Evolutionary conservation across 108 stramenopile genomes (phyloP).

Genomic region (Chaetoceros muelleri): DNA sequence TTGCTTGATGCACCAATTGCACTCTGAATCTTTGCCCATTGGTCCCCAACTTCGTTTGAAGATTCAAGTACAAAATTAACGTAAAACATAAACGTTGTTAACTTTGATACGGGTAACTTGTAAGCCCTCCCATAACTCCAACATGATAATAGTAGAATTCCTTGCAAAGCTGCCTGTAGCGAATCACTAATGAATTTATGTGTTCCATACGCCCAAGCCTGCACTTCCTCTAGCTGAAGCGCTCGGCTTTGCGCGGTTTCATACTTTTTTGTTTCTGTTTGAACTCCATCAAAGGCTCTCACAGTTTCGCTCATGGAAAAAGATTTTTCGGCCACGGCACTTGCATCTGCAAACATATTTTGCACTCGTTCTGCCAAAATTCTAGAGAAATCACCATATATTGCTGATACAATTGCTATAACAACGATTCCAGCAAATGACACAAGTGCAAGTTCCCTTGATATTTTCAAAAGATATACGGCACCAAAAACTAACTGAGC

Average conservation of each 20-base stretch:
- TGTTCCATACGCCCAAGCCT: conserved; percentile 77
- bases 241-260: conserved; percentile 63
- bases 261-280: conserved; percentile 48
- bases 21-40: conserved; percentile 78
- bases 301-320: conserved; percentile 82
- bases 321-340: conserved; percentile 74
- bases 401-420: conserved; percentile 45
- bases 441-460: conserved; percentile 45
- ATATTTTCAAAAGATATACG: conserved; percentile 50
- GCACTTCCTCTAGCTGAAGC: conserved; percentile 67
- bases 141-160: conserved; percentile 46
- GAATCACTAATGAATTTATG: conserved; percentile 77
- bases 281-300: conserved; percentile 67
- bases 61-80: conserved; percentile 72
- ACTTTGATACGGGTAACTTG: conserved; percentile 40
- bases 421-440: conserved; percentile 62
- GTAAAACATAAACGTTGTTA: conserved; percentile 80
- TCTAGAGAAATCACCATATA: conserved; percentile 69
- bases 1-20: conserved; percentile 73
- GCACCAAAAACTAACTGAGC: conserved; percentile 72
- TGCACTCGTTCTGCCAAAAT: conserved; percentile 61
- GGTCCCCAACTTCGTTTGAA: conserved; percentile 76
- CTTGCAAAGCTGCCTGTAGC: conserved; percentile 48
- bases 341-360: conserved; percentile 65
- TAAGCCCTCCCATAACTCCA: conserved; percentile 55